Base-by-base conservation (phyloP, 2,329 filamentous ascomycete species). In the Plenodomus lindquistii region DNA sequence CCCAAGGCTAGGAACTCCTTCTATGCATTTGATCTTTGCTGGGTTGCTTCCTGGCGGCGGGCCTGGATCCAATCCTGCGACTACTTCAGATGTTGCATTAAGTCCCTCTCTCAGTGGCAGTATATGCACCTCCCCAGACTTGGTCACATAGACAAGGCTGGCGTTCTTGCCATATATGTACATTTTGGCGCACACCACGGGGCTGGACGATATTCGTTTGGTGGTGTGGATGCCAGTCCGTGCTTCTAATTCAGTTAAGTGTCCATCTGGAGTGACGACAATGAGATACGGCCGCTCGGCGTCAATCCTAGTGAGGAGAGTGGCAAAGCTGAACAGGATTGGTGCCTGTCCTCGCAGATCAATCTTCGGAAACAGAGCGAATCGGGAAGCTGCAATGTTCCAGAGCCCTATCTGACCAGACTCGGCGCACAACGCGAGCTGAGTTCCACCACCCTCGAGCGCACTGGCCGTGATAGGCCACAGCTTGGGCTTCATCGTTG, bases 361-460 rank as follows among this genome's bases (percentile, higher is more conserved):
- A 3, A 87, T 73, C 8, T 58, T 59, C 2, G 66, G 59, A 6
- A 79, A 76, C n/a, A 79, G 75, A 0, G 80, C 79, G 78, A 87
- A 87, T 10, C 72, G 73, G 39, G 79, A 78, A 34, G 83, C 75
- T 15, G 73, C 70, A 3, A 89, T 74, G 55, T 83, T 82, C 84
- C 87, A 92, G 4, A 91, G 62, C 16, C 81, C 73, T 11, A 89
- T 79, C 27, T 76, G 78, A 39, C 80, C 78, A 37, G 77, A 75
- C 4, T 79, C 77, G 8, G 85, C 85, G 22, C 89, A 74, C 3
- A 91, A 73, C 1, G 87, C 88, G 24, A 91, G 74, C 80, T 84
- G 86, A 35, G 78, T 81, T 2, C 85, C 85, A 13, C 77, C 76
- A 24, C 82, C 80, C 49, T 90, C 85, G 24, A 91, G 81, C 0